phyloP scores from a whole-genome alignment of 371 early-diverging fungal species.

The Circinella minor region DNA sequence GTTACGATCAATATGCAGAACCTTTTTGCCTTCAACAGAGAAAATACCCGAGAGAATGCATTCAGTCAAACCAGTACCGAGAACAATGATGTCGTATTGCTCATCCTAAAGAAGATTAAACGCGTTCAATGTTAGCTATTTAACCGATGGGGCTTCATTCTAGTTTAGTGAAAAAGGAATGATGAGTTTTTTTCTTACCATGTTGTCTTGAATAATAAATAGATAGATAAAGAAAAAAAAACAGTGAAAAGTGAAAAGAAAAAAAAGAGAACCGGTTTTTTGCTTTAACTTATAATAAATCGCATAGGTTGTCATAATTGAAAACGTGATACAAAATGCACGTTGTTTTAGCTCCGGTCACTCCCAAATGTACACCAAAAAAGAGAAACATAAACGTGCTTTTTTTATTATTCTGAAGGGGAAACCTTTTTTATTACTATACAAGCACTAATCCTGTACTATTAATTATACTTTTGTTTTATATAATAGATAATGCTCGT shows the following conservation, averaged over 20 bases:
- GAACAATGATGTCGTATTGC: conserved; percentile 94
- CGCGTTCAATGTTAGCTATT: not conserved
- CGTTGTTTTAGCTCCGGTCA: conserved; percentile 10
- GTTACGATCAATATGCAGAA: conserved; percentile 98
- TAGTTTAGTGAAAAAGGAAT: not conserved
- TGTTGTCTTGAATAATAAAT: conserved; percentile 4
- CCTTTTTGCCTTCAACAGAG: conserved; percentile 98
- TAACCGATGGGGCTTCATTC: no score
- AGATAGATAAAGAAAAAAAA: not conserved
- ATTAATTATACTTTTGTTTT: no score
- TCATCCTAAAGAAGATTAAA: conserved; percentile 67
- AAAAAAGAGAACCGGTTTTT: not conserved
- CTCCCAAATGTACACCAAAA: not conserved
- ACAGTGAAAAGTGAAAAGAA: not conserved
- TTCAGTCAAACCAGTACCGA: conserved; percentile 99
- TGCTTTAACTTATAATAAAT: not conserved
- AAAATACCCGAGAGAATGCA: conserved; percentile 99
- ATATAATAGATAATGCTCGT: no score
- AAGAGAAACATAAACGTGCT: conserved; percentile 11
- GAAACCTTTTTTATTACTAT: not conserved
- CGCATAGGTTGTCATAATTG: not conserved
- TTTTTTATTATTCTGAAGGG: not conserved
- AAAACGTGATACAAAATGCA: conserved; percentile 11
- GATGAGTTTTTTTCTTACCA: not conserved
- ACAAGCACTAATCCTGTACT: no score